Evolutionary conservation across 1,284 basidiomycete genomes (phyloP).

Genomic region (Coniferiporia sulphurascens): DNA sequence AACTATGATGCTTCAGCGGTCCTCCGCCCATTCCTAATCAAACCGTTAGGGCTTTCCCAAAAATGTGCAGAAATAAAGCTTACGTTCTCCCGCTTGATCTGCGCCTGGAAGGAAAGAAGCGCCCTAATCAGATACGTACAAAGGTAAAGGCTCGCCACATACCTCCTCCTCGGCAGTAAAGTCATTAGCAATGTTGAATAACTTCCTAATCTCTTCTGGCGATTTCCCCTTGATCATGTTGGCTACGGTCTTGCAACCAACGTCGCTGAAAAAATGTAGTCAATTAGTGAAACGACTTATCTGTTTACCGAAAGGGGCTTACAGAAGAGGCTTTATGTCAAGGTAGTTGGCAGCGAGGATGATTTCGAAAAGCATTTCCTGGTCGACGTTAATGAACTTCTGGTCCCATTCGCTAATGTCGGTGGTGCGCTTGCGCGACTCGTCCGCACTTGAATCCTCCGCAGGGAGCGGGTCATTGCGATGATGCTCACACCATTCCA

Average conservation of each 20-base stretch:
- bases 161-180: constrained; percentile 99
- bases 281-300: too few relatives aligned
- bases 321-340: constrained; percentile 99
- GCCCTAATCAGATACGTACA: neutral
- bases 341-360: constrained; percentile 99
- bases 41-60: constrained; percentile 10
- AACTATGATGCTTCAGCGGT: constrained; percentile 47
- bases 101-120: constrained; percentile 51
- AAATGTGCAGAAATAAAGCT: constrained; percentile 30
- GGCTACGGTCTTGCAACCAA: constrained; percentile 99
- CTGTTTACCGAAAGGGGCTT: constrained; percentile 28
- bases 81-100: constrained; percentile 99
- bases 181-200: constrained; percentile 98
- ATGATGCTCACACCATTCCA: constrained; percentile 99
- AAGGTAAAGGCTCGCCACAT: constrained; percentile 21
- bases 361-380: constrained; percentile 98
- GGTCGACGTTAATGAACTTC: constrained; percentile 96
- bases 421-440: constrained; percentile 94
- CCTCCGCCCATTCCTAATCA: constrained; percentile 82
- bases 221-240: constrained; percentile 99
- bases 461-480: constrained; percentile 89
- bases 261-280: constrained; percentile 58
- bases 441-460: constrained; percentile 81
- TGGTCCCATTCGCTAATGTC: constrained; percentile 99
- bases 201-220: constrained; percentile 92